Evolutionary conservation across 129 eudicot genomes (phyloP).

Genomic region (Pseudognaphalium luteoalbum): DNA sequence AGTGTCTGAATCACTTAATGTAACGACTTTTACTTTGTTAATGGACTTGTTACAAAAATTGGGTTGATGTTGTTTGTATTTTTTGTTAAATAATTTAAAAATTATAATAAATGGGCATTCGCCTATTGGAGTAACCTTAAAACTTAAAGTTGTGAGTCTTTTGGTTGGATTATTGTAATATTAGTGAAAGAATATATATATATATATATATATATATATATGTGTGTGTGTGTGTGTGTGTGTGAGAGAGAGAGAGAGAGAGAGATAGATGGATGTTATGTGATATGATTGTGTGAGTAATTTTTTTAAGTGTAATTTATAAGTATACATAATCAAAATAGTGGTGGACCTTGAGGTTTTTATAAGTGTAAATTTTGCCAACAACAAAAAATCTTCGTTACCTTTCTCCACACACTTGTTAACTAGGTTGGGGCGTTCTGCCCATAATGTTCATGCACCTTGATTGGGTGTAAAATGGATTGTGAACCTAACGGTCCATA

Average conservation of each 20-base stretch:
- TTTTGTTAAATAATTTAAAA: neutral
- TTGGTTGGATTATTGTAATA: too few relatives aligned
- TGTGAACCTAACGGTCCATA: constrained; percentile 21
- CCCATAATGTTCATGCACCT: constrained; percentile 17
- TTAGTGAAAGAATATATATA: too few relatives aligned
- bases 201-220: too few relatives aligned
- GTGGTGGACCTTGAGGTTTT: neutral
- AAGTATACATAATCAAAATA: neutral
- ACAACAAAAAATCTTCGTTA: neutral
- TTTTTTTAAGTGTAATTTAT: neutral
- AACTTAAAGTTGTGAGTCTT: too few relatives aligned
- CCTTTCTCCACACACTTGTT: constrained; percentile 20
- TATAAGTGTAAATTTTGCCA: neutral
- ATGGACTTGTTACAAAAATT: constrained; percentile 4
- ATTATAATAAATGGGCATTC: too few relatives aligned
- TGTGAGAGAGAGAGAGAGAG: too few relatives aligned
- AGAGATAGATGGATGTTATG: too few relatives aligned
- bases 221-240: too few relatives aligned
- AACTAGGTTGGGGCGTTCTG: constrained; percentile 21
- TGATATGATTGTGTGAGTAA: too few relatives aligned
- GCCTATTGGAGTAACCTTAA: too few relatives aligned
- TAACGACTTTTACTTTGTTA: constrained; percentile 7
- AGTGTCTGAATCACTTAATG: constrained; percentile 4
- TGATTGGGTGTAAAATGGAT: constrained; percentile 15
- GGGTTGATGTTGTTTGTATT: neutral